These are phyloP conservation scores for Pseudopithomyces maydicus DNA, from an alignment of 2,329 filamentous ascomycete species.

Conservation along the genomic window DNA sequence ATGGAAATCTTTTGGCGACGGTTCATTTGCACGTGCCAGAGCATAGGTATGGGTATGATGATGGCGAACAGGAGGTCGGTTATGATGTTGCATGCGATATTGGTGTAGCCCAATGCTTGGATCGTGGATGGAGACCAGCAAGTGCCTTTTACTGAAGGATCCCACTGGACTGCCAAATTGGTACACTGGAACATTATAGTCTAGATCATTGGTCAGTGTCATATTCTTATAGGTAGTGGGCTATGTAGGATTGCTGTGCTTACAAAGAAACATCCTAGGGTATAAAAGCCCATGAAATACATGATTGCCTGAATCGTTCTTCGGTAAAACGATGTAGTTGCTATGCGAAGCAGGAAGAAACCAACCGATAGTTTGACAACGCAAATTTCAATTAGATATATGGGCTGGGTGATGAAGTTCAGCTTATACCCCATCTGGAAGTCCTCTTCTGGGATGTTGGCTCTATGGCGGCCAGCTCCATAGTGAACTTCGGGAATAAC, in stretches of 20 bases:
- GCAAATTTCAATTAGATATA: constrained; percentile 53
- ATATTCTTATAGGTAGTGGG: background rate
- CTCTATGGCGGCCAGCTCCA: constrained; percentile 54
- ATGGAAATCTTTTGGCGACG: constrained; percentile 48
- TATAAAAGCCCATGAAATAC: constrained; percentile 52
- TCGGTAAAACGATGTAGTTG: constrained; percentile 47
- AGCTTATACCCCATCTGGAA: constrained; percentile 50
- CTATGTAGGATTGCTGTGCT: background rate
- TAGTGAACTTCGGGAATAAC: constrained; percentile 49
- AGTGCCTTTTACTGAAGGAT: constrained; percentile 42
- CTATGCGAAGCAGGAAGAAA: constrained; percentile 55
- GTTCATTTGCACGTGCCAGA: constrained; percentile 45
- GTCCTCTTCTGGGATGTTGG: constrained; percentile 46
- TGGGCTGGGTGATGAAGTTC: constrained; percentile 54
- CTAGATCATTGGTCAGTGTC: constrained; percentile 2
- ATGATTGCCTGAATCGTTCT: constrained; percentile 52
- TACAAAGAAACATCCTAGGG: constrained; percentile 50
- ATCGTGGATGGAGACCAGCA: constrained; percentile 52
- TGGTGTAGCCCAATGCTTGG: constrained; percentile 52
- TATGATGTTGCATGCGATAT: constrained; percentile 49
- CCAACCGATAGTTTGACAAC: constrained; percentile 57
- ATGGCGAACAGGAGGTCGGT: constrained; percentile 52
- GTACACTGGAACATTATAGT: constrained; percentile 57
- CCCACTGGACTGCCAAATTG: constrained; percentile 54
- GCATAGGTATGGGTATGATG: constrained; percentile 42